phyloP scores from a whole-genome alignment of 2,329 filamentous ascomycete species.

The Rutstroemia sp. region DNA sequence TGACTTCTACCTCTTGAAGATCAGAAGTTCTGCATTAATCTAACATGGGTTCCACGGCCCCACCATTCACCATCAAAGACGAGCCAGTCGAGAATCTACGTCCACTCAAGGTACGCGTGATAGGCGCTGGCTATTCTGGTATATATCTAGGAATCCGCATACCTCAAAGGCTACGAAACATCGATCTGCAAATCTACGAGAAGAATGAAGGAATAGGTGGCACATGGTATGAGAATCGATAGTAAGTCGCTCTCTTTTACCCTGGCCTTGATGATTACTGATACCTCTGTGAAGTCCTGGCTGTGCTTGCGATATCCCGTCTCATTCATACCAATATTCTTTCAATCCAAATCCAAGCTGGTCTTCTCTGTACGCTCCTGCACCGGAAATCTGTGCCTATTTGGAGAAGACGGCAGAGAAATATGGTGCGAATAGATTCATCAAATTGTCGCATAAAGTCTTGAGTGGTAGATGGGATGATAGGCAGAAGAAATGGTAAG shows the following conservation, averaged over 20 bases:
- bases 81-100: slow-evolving; percentile 23
- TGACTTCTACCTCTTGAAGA: neutral
- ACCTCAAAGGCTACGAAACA: slow-evolving; percentile 24
- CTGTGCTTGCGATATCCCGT: neutral
- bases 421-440: slow-evolving; percentile 53
- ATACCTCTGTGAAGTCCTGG: slow-evolving; percentile 31
- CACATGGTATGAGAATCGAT: slow-evolving; percentile 46
- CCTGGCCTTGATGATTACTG: too few species aligned
- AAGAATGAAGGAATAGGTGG: slow-evolving; percentile 46
- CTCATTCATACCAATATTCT: slow-evolving; percentile 19
- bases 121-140: slow-evolving; percentile 29
- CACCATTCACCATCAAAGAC: slow-evolving; percentile 21
- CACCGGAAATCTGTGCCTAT: slow-evolving; percentile 61
- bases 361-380: slow-evolving; percentile 61
- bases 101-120: slow-evolving; percentile 25
- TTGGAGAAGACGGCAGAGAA: slow-evolving; percentile 56
- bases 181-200: slow-evolving; percentile 40
- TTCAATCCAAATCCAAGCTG: slow-evolving; percentile 63
- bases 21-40: neutral
- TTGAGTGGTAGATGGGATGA: slow-evolving; percentile 49
- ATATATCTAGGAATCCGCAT: slow-evolving; percentile 28
- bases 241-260: slow-evolving; percentile 34
- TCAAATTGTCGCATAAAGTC: slow-evolving; percentile 49
- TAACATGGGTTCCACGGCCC: neutral
- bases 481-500: slow-evolving; percentile 36